Base-by-base conservation (phyloP, 2,329 filamentous ascomycete species). In the Aspergillus fumigatus region DNA sequence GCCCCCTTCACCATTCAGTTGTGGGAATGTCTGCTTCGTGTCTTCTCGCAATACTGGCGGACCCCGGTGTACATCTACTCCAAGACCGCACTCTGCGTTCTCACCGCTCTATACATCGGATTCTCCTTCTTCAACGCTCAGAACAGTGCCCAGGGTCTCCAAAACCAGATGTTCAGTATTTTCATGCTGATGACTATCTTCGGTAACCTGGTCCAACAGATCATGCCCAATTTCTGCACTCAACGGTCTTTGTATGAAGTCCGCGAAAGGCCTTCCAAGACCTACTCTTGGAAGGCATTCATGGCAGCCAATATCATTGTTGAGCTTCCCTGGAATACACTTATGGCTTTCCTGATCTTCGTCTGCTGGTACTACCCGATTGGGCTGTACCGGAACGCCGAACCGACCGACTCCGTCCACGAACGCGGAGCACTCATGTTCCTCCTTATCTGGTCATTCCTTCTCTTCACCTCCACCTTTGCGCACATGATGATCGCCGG, bases 11-110 rank as follows among this genome's bases (percentile, higher is more conserved):
- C 63, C 43, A 68, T 78, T 7, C 92, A 96, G 73, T 77, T 93
- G 45, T 77, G 75, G 55, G 81, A 87, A 67, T 89, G 90, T 55
- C 82, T 84, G 19, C 72, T 82, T 62, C 90, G 92, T 67, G 88
- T 94, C 26, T 94, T 94, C 79, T 84, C 92, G 69, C 91, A 96
- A 72, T 95, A 94, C 81, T 96, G 92, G 91, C 88, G 92, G 58
- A 92, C 87, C 0, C 92, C 92, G 0, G 83, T 86, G 4, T 96
- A 96, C 78, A 92, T 96, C 73, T 95, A 93, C 78, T 87, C 89
- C 66, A 96, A 96, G 79, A 71, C 81, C 0, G 77, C 81, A 1
- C 85, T 95, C 19, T 90, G 87, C 69, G 76, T 82, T 25, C 74
- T 86, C 17, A 81, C 81, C 62, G 79, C 87, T 3, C 80, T 95